Evolutionary conservation across 2,329 filamentous ascomycete genomes (phyloP).

Genomic region (Epichloe elymi): DNA sequence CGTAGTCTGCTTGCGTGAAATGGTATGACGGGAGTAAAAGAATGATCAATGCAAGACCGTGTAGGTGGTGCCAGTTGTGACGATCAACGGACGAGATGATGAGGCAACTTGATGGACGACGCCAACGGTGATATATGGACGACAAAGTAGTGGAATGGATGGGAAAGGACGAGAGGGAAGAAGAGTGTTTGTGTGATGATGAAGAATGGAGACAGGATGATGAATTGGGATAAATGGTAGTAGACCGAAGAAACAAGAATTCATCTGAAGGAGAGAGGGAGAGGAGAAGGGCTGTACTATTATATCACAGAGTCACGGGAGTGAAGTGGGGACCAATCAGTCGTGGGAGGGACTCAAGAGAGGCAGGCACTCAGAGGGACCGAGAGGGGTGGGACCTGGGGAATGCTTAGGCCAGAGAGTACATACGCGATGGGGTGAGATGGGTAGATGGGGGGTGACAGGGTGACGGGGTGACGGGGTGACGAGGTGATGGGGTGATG

Average conservation of each 20-base stretch:
- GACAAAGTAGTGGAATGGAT: background rate
- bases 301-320: constrained; percentile 13
- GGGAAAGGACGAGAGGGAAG: background rate
- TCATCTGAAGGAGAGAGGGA: constrained; percentile 1
- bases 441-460: too few species aligned
- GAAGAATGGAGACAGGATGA: constrained; percentile 4
- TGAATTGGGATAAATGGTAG: background rate
- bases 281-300: constrained; percentile 9
- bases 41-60: background rate
- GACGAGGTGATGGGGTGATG: background rate
- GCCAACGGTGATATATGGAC: background rate
- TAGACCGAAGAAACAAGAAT: background rate
- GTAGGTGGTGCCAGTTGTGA: background rate
- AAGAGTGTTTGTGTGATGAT: constrained; percentile 1
- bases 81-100: background rate
- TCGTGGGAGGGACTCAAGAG: background rate
- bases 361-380: too few species aligned
- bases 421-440: too few species aligned
- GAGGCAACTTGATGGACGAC: background rate
- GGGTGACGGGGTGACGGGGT: too few species aligned
- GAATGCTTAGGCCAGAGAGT: too few species aligned
- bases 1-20: background rate
- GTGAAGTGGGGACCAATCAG: constrained; percentile 11
- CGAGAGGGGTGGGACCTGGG: background rate
- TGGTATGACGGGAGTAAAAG: background rate